Conservation (phyloP, 129 eudicot genomes). For the Smallanthus sonchifolius region DNA sequence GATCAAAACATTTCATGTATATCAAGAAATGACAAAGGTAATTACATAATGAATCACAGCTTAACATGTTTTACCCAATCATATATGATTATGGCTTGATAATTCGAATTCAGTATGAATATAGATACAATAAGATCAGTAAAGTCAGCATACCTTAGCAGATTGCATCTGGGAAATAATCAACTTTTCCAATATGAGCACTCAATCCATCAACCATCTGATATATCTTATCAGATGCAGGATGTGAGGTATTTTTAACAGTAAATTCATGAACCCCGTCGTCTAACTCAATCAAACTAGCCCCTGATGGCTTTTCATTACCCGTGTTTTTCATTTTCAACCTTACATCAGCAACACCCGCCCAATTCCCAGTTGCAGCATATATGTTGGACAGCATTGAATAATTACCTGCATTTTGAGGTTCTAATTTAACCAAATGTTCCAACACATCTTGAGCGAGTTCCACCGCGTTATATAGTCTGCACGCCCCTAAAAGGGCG, state of each 20-base stretch:
- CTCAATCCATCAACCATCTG: constrained; percentile 59
- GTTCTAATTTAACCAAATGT: constrained; percentile 58
- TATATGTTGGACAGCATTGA: constrained; percentile 72
- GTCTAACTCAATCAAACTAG: constrained; percentile 62
- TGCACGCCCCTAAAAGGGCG: constrained; percentile 81
- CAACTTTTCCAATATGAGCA: constrained; percentile 55
- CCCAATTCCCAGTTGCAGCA: constrained; percentile 83
- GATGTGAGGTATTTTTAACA: constrained; percentile 62
- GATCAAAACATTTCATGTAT: constrained; percentile 27
- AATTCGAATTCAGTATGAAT: constrained; percentile 14
- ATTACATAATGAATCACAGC: constrained; percentile 21
- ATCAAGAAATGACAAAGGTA: constrained; percentile 12
- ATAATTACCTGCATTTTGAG: constrained; percentile 54
- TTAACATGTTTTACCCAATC: constrained; percentile 13
- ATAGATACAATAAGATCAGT: constrained; percentile 21
- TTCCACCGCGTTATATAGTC: constrained; percentile 62
- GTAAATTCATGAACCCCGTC: constrained; percentile 69
- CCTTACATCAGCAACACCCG: constrained; percentile 52
- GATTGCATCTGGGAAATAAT: constrained; percentile 28
- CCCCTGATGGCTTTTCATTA: constrained; percentile 61
- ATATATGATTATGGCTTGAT: not conserved
- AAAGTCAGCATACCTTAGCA: constrained; percentile 19
- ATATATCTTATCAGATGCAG: constrained; percentile 55
- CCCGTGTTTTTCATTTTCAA: constrained; percentile 53
- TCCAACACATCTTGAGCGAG: constrained; percentile 61